Evolutionary conservation across 2,329 filamentous ascomycete species (phyloP).

Genomic region (Alternaria sp.): DNA sequence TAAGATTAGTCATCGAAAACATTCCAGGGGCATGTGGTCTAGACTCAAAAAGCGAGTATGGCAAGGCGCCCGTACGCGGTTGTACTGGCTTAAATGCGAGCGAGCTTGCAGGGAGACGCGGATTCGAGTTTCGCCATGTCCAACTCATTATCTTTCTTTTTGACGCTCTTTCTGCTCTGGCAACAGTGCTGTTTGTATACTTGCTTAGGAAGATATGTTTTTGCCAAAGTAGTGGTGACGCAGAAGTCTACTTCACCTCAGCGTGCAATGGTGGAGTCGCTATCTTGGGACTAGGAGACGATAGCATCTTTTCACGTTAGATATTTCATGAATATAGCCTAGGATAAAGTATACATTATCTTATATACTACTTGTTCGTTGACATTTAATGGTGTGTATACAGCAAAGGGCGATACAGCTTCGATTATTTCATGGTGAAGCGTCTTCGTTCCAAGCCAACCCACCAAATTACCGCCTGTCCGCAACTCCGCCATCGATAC

Average conservation of each 20-base stretch:
- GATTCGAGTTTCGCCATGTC: neutral
- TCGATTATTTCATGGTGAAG: too few species aligned
- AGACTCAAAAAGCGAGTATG: neutral
- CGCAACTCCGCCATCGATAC: neutral
- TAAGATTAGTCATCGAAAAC: neutral
- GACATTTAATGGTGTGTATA: rapidly evolving
- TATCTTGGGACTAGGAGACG: neutral
- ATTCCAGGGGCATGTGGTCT: neutral
- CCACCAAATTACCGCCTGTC: too few species aligned
- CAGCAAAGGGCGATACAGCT: neutral
- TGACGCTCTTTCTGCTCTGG: neutral
- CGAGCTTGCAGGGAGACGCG: neutral
- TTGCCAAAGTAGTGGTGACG: neutral
- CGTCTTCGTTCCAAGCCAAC: neutral
- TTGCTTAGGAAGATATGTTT: neutral
- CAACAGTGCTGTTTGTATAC: neutral
- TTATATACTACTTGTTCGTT: neutral
- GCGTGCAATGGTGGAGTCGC: neutral
- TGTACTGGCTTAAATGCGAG: too few species aligned
- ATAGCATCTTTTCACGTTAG: neutral
- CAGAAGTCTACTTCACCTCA: neutral
- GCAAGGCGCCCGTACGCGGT: neutral
- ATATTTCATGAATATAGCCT: rapidly evolving
- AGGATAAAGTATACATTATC: neutral
- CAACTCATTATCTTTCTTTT: neutral